Percentiles rank a stretch among this genome's conserved stretches.
These are phyloP conservation scores for Domatiomyces globalis DNA, from an alignment of 2,329 filamentous ascomycete species.

Conservation along the genomic window DNA sequence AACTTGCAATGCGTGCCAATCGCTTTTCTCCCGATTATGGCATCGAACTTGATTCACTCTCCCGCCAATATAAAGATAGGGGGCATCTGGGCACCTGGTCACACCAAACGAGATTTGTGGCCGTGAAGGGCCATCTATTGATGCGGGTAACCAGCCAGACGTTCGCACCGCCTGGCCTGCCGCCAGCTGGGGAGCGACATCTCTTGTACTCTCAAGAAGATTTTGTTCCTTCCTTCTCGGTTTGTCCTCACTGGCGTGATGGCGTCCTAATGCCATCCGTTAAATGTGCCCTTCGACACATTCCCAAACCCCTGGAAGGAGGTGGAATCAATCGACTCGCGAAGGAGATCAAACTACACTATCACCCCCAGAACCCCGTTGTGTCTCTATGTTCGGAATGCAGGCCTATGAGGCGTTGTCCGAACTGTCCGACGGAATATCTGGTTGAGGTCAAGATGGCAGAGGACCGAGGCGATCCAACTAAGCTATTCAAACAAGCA, in stretches of 20 bases:
- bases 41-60: constrained; percentile 33
- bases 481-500: constrained; percentile 42
- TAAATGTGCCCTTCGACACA: constrained; percentile 47
- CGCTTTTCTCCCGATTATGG: constrained; percentile 37
- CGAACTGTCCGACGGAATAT: constrained; percentile 49
- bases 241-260: constrained; percentile 49
- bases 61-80: constrained; percentile 39
- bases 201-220: constrained; percentile 43
- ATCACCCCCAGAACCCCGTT: constrained; percentile 28
- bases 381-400: constrained; percentile 41
- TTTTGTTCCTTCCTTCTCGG: constrained; percentile 48
- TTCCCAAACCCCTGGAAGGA: constrained; percentile 34
- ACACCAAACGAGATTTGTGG: constrained; percentile 40
- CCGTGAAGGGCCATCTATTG: constrained; percentile 41
- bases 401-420: constrained; percentile 46
- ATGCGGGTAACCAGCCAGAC: constrained; percentile 43
- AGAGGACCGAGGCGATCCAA: constrained; percentile 37
- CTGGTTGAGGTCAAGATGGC: constrained; percentile 45
- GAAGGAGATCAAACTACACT: constrained; percentile 18
- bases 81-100: constrained; percentile 33
- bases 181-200: constrained; percentile 38
- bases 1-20: constrained; percentile 39
- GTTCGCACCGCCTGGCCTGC: constrained; percentile 39
- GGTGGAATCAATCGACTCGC: constrained; percentile 29
- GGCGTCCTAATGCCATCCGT: constrained; percentile 45